These are phyloP conservation scores for Vaccinium macrocarpon DNA, from an alignment of 148 eudicot genomes.

Conservation along the genomic window DNA sequence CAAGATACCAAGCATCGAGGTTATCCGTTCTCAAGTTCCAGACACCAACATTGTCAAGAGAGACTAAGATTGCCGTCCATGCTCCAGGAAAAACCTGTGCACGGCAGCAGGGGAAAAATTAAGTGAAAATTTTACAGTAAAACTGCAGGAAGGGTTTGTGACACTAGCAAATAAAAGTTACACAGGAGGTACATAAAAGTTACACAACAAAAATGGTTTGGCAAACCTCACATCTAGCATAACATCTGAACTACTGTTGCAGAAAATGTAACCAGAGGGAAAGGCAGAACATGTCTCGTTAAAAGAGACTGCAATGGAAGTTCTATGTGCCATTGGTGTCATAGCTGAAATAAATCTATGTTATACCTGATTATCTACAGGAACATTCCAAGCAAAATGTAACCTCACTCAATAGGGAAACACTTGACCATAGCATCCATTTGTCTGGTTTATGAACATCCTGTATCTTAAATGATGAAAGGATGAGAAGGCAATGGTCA, in stretches of 20 bases:
- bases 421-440: background rate
- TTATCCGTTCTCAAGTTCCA: conserved; percentile 90
- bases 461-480: background rate
- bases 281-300: background rate
- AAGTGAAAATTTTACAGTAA: background rate
- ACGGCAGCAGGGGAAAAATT: background rate
- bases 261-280: background rate
- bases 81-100: conserved; percentile 79
- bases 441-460: background rate
- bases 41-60: conserved; percentile 85
- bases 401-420: background rate
- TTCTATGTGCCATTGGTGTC: background rate
- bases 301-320: background rate
- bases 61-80: conserved; percentile 80
- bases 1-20: conserved; percentile 93
- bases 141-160: background rate
- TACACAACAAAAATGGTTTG: background rate
- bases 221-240: background rate
- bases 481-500: background rate
- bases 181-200: no score
- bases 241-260: background rate
- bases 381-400: background rate
- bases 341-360: background rate
- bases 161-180: no score
- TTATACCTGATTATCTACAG: background rate